Base-by-base conservation (phyloP, 2,329 filamentous ascomycete species). In the Apiospora koreana region DNA sequence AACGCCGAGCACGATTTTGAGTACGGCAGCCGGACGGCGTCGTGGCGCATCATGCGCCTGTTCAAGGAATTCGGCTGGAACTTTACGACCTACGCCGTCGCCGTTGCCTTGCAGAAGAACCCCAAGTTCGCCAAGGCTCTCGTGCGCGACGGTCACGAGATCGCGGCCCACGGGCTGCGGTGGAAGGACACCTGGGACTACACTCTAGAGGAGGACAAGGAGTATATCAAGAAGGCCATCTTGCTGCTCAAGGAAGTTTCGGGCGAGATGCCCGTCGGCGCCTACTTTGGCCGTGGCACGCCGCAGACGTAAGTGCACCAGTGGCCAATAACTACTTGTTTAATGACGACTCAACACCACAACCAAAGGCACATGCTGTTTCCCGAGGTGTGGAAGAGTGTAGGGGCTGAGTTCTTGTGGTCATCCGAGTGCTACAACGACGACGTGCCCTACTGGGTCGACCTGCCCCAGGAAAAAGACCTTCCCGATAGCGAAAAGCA, bases 151-250 rank as follows among this genome's bases (percentile, higher is more conserved):
- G 80, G 81, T 2, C 81, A 83, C 70, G 82, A 83, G 73, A 80
- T 83, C 54, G 81, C 79, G 2, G 79, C 80, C 18, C 83, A 84
- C 72, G 83, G 81, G 21, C 78, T 81, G 35, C 72, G 81, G 65
- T 85, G 82, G 83, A 77, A 84, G n/a, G 82, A 83, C 66, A 81
- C 81, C 67, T 81, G 80, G 73, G 75, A 82, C 48, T 80, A 81
- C 72, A 74, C 73, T 10, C 69, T 79, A 1, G 79, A 82, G 69
- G 75, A 81, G 67, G 80, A 82, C 67, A 80, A 81, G 69, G 79
- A 77, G 41, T 81, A 82, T 64, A 81, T 82, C 74, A 79, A 78
- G 70, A 77, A 82, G 68, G 79, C 79, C 23, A 80, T 81, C 65
- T 71, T 78, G 67, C 76, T 79, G 1, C 76, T 82, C 65, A 73